These are phyloP conservation scores for Nicotiana otophora DNA, from an alignment of 257 asterid species.

Conservation along the genomic window DNA sequence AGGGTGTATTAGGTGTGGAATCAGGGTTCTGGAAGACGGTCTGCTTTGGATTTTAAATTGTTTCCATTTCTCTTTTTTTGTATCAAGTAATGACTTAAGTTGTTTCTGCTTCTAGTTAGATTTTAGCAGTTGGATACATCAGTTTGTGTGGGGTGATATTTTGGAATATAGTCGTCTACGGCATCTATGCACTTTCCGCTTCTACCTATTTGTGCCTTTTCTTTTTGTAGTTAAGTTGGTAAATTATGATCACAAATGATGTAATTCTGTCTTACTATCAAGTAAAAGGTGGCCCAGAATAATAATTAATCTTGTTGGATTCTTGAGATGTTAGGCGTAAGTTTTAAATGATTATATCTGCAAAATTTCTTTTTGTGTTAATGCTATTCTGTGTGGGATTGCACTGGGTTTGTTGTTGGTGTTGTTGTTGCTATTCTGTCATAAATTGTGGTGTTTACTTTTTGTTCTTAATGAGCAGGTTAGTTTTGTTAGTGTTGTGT, in stretches of 20 bases:
- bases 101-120: background rate
- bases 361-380: background rate
- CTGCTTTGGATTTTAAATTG: background rate
- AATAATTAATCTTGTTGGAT: background rate
- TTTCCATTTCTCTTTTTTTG: background rate
- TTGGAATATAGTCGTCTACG: background rate
- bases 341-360: background rate
- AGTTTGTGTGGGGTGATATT: background rate
- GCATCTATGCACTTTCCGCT: background rate
- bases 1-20: background rate
- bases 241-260: background rate
- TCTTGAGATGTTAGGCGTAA: background rate
- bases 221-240: background rate
- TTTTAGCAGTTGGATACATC: background rate
- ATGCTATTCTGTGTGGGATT: background rate
- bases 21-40: background rate
- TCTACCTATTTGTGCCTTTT: background rate
- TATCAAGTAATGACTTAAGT: background rate
- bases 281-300: background rate
- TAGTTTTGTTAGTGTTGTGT: constrained; percentile 83
- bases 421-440: background rate
- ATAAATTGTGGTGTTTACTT: background rate
- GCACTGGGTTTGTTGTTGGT: no score
- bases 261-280: background rate
- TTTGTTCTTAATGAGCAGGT: constrained; percentile 44